Conservation (phyloP, 768 basidiomycete species). For the Lactarius hengduanensis region DNA sequence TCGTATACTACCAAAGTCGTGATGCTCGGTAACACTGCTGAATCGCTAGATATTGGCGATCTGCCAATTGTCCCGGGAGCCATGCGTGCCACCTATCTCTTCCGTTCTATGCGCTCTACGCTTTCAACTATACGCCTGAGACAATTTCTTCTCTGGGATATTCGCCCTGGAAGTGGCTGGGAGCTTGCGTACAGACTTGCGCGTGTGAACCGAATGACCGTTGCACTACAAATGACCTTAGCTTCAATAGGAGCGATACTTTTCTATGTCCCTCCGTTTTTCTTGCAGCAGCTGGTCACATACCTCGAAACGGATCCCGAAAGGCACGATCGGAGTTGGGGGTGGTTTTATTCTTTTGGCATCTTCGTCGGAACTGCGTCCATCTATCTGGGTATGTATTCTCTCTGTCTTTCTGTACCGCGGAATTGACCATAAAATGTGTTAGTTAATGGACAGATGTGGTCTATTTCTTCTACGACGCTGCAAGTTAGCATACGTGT, state of each 20-base stretch:
- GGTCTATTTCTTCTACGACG: constrained; percentile 65
- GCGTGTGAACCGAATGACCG: constrained; percentile 48
- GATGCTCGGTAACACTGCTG: constrained; percentile 71
- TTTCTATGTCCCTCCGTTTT: constrained; percentile 63
- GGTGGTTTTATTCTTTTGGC: constrained; percentile 66
- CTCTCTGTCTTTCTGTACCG: background rate
- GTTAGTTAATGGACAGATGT: constrained; percentile 67
- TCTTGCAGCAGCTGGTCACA: constrained; percentile 55
- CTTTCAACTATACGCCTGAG: constrained; percentile 49
- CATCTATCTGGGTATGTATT: constrained; percentile 43
- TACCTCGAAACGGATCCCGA: constrained; percentile 65
- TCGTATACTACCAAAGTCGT: constrained; percentile 87
- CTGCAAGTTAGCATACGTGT: constrained; percentile 69
- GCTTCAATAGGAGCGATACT: constrained; percentile 57
- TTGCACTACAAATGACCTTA: constrained; percentile 47
- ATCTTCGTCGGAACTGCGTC: constrained; percentile 48
- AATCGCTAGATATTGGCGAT: constrained; percentile 82
- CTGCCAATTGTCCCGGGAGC: constrained; percentile 74
- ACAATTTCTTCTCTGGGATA: constrained; percentile 55
- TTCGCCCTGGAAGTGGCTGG: constrained; percentile 63
- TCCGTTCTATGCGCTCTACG: constrained; percentile 59
- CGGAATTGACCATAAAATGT: constrained; percentile 17
- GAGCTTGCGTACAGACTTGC: constrained; percentile 59
- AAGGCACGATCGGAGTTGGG: constrained; percentile 61
- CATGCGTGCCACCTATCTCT: constrained; percentile 68